Evolutionary conservation across 2,329 filamentous ascomycete species (phyloP).

Genomic region (Celoporthe dispersa): DNA sequence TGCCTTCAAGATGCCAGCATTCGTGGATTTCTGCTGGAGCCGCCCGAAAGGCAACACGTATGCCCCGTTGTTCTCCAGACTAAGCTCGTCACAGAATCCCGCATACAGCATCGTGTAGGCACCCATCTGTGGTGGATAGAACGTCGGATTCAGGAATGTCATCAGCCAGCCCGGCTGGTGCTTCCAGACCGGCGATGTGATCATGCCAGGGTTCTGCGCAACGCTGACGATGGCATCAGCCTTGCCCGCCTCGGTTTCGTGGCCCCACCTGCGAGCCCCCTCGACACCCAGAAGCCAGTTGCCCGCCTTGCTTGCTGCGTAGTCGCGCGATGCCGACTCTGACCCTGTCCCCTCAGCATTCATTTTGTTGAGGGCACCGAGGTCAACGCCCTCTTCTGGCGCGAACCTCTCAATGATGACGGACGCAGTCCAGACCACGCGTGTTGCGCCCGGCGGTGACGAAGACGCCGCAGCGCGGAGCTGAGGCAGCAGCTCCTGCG

Average conservation of each 20-base stretch:
- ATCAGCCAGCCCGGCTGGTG: slow-evolving; percentile 23
- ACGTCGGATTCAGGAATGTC: slow-evolving; percentile 21
- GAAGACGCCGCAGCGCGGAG: slow-evolving; percentile 37
- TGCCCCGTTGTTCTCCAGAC: slow-evolving; percentile 22
- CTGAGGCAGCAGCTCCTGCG: slow-evolving; percentile 40
- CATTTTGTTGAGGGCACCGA: slow-evolving; percentile 21
- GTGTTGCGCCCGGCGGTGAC: slow-evolving; percentile 33
- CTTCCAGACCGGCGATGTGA: slow-evolving; percentile 26
- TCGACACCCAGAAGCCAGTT: slow-evolving; percentile 28
- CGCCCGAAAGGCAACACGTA: slow-evolving; percentile 28
- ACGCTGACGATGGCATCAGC: slow-evolving; percentile 25
- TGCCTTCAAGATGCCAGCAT: slow-evolving; percentile 19
- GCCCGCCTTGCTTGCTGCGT: slow-evolving; percentile 26
- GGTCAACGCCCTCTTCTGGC: slow-evolving; percentile 19
- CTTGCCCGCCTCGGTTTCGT: slow-evolving; percentile 7
- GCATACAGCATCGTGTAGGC: slow-evolving; percentile 28
- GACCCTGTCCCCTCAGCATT: slow-evolving; percentile 19
- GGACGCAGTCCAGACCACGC: slow-evolving; percentile 39
- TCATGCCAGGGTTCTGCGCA: slow-evolving; percentile 28
- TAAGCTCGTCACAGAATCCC: slow-evolving; percentile 18
- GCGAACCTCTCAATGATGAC: slow-evolving; percentile 28
- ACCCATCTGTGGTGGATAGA: slow-evolving; percentile 19
- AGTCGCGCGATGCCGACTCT: slow-evolving; percentile 18
- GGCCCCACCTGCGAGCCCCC: slow-evolving; percentile 21
- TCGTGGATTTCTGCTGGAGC: slow-evolving; percentile 22